phyloP scores from a whole-genome alignment of 352 stramenopile genomes.

The Globisporangium apiculatum region DNA sequence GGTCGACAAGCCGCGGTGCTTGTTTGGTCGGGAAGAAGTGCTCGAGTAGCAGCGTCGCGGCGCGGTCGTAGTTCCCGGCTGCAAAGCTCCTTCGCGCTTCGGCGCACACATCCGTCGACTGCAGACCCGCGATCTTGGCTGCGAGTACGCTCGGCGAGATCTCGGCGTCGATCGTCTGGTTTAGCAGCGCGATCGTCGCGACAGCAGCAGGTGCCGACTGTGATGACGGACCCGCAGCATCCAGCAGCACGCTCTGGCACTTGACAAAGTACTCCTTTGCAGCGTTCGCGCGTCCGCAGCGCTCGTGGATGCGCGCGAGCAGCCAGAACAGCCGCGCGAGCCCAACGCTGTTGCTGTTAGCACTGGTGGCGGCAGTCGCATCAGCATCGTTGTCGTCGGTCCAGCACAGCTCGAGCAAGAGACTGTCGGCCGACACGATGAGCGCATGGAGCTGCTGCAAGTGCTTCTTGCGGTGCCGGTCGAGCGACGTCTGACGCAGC shows the following conservation, averaged over 20 bases:
- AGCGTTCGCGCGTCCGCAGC: slow-evolving; percentile 26
- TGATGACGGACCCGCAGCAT: background rate
- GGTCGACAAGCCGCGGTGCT: slow-evolving; percentile 33
- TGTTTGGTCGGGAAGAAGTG: slow-evolving; percentile 55
- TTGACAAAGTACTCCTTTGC: slow-evolving; percentile 54
- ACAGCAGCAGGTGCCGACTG: background rate
- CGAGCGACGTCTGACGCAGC: slow-evolving; percentile 18
- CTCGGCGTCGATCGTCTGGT: slow-evolving; percentile 27
- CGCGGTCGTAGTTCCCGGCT: slow-evolving; percentile 27
- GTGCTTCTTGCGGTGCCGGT: slow-evolving; percentile 18
- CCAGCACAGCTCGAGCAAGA: slow-evolving; percentile 43
- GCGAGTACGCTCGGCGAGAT: slow-evolving; percentile 36
- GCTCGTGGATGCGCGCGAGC: slow-evolving; percentile 40
- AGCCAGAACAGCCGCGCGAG: slow-evolving; percentile 53
- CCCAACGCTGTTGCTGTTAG: background rate
- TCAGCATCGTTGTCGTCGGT: slow-evolving; percentile 16
- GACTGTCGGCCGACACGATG: slow-evolving; percentile 21
- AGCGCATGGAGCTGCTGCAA: slow-evolving; percentile 18
- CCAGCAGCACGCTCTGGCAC: slow-evolving; percentile 28
- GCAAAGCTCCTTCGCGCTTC: slow-evolving; percentile 39
- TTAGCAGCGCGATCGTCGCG: slow-evolving; percentile 25
- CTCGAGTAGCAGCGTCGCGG: slow-evolving; percentile 27
- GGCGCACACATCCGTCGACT: slow-evolving; percentile 48
- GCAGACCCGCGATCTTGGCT: slow-evolving; percentile 40
- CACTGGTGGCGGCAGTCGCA: background rate